Evolutionary conservation across 2,329 filamentous ascomycete species (phyloP).

Genomic region (Bretziella fagacearum): DNA sequence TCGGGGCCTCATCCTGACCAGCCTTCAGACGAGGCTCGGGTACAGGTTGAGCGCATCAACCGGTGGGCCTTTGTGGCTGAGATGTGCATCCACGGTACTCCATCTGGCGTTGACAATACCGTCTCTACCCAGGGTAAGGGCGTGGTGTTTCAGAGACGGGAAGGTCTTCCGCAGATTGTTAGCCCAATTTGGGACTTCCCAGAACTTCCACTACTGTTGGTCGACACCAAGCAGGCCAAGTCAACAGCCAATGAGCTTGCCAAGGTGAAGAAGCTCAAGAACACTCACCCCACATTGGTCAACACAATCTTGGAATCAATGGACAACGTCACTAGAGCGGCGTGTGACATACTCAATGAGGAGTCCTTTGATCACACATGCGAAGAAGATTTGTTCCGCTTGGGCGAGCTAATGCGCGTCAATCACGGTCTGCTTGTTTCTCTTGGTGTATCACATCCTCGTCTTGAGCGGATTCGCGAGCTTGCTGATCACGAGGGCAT

Average conservation of each 20-base stretch:
- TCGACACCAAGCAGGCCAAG: conserved; percentile 77
- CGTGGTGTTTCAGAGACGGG: conserved; percentile 62
- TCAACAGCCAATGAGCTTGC: conserved; percentile 73
- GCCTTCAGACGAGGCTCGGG: conserved; percentile 65
- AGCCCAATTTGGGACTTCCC: conserved; percentile 72
- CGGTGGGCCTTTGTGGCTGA: conserved; percentile 95
- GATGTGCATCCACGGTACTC: conserved; percentile 94
- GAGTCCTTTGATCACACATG: conserved; percentile 51
- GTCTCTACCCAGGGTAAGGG: conserved; percentile 88
- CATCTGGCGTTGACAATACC: conserved; percentile 93
- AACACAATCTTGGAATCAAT: conserved; percentile 73
- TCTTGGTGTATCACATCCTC: conserved; percentile 84
- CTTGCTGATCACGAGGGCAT: conserved; percentile 76
- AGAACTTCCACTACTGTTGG: conserved; percentile 72
- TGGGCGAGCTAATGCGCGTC: conserved; percentile 80
- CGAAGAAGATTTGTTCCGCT: conserved; percentile 45
- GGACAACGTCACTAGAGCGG: conserved; percentile 48
- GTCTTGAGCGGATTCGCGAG: conserved; percentile 79
- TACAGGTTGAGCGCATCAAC: conserved; percentile 91
- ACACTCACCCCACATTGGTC: conserved; percentile 58
- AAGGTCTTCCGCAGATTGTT: conserved; percentile 32
- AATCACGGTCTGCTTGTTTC: conserved; percentile 89
- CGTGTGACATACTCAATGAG: conserved; percentile 36
- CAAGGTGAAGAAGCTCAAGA: conserved; percentile 62
- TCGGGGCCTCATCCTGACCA: conserved; percentile 87